Conservation (phyloP, 2,329 filamentous ascomycete species). For the Fusarium sp. region DNA sequence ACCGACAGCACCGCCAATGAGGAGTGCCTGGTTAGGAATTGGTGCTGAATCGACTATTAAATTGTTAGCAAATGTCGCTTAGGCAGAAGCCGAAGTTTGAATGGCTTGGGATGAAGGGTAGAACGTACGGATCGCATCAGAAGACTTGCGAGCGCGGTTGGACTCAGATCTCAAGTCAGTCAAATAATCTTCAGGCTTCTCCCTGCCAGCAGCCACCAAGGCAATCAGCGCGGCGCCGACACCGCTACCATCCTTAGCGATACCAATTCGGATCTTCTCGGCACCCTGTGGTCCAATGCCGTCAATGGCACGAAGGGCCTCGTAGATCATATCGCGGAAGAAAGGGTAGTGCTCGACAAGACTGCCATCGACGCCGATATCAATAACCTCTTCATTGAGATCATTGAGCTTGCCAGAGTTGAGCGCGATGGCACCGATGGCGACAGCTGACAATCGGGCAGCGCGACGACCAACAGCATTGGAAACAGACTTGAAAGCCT, state of each 20-base stretch:
- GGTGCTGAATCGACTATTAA: conserved; percentile 45
- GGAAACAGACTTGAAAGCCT: conserved; percentile 85
- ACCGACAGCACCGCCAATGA: conserved; percentile 50
- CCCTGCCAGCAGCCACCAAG: conserved; percentile 79
- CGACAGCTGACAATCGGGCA: conserved; percentile 86
- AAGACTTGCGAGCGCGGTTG: conserved; percentile 46
- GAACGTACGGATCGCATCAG: conserved; percentile 46
- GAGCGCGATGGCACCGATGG: conserved; percentile 85
- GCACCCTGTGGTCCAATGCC: conserved; percentile 82
- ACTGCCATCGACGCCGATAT: conserved; percentile 94
- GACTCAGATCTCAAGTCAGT: conserved; percentile 53
- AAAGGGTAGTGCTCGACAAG: conserved; percentile 95
- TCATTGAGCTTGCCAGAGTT: conserved; percentile 77
- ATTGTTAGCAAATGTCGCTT: conserved; percentile 33
- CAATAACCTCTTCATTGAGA: conserved; percentile 74
- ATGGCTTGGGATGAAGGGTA: conserved; percentile 2
- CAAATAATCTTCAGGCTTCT: conserved; percentile 59
- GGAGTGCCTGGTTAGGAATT: conserved; percentile 45
- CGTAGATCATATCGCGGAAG: conserved; percentile 88
- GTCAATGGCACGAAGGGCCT: conserved; percentile 79
- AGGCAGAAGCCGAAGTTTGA: background rate
- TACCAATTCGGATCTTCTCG: conserved; percentile 89
- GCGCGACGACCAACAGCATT: conserved; percentile 88
- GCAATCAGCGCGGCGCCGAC: conserved; percentile 91
- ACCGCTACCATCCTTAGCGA: conserved; percentile 93